A percentile compares a stretch with the other conserved stretches of the same genome.
Evolutionary conservation across 352 stramenopile genomes (phyloP).

Genomic region (Phytopythium chamaehyphon): DNA sequence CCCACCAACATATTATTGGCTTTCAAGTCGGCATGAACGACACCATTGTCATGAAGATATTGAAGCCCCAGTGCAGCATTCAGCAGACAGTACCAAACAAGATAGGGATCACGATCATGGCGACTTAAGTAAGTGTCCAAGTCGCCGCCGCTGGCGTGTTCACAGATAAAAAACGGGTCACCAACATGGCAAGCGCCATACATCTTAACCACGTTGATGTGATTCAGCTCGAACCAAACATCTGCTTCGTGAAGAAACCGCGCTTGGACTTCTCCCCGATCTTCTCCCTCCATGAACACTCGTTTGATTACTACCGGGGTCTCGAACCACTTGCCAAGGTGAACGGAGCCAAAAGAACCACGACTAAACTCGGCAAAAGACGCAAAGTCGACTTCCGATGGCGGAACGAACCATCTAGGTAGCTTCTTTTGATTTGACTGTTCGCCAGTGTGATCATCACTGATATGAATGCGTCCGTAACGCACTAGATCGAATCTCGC

Average conservation of each 20-base stretch:
- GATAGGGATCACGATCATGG: not conserved
- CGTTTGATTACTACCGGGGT: conserved; percentile 24
- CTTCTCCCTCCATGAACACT: conserved; percentile 6
- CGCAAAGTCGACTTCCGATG: conserved; percentile 23
- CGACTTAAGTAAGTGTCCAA: conserved; percentile 18
- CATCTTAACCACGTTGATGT: conserved; percentile 29
- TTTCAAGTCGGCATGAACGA: conserved; percentile 33
- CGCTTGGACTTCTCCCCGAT: not conserved
- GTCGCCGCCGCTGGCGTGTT: conserved; percentile 17
- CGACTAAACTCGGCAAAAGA: conserved; percentile 13
- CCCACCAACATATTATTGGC: conserved; percentile 34
- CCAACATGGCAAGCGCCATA: conserved; percentile 29
- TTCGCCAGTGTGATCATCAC: no score
- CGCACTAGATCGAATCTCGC: not conserved
- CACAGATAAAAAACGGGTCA: conserved; percentile 33
- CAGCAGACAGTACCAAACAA: conserved; percentile 19
- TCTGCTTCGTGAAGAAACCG: conserved; percentile 23
- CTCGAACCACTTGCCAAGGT: conserved; percentile 24
- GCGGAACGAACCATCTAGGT: conserved; percentile 24
- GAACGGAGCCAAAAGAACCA: conserved; percentile 20
- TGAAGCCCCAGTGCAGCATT: conserved; percentile 21
- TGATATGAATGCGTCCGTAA: not conserved
- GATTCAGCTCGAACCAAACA: conserved; percentile 26
- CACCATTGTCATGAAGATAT: conserved; percentile 28
- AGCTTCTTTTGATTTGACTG: not conserved